These are phyloP conservation scores for Thermomucor indicae-seudaticae DNA, from an alignment of 371 early-diverging fungal species.

Conservation along the genomic window DNA sequence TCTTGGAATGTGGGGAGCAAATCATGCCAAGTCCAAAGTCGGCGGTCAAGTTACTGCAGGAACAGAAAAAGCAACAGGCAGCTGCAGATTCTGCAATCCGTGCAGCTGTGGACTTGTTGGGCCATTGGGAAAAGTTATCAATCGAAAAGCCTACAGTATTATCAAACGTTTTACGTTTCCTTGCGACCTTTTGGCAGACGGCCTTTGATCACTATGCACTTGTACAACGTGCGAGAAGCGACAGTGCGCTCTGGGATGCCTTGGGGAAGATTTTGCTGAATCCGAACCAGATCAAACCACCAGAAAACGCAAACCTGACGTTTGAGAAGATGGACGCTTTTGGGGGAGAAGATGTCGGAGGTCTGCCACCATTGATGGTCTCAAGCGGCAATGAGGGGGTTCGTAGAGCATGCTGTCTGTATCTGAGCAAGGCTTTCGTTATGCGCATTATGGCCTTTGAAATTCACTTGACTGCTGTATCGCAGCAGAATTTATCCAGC, in stretches of 20 bases:
- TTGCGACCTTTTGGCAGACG: slow-evolving; percentile 44
- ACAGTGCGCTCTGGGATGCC: slow-evolving; percentile 35
- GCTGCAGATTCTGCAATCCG: slow-evolving; percentile 36
- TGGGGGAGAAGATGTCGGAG: background rate
- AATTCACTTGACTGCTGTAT: slow-evolving; percentile 33
- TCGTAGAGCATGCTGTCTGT: slow-evolving; percentile 32
- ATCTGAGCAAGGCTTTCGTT: slow-evolving; percentile 34
- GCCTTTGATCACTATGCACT: slow-evolving; percentile 45
- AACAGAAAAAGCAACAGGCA: slow-evolving; percentile 55
- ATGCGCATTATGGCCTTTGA: slow-evolving; percentile 39
- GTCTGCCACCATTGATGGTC: background rate
- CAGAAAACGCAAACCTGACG: background rate
- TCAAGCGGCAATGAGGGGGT: slow-evolving; percentile 12
- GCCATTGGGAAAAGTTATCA: slow-evolving; percentile 29
- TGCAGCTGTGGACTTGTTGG: slow-evolving; percentile 29
- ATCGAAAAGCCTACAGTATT: slow-evolving; percentile 33
- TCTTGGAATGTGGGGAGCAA: slow-evolving; percentile 46
- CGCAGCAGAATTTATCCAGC: background rate
- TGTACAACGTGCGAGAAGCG: slow-evolving; percentile 41
- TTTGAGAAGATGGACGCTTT: background rate
- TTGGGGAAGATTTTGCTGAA: slow-evolving; percentile 35
- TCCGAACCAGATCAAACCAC: slow-evolving; percentile 12
- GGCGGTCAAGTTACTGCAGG: slow-evolving; percentile 48
- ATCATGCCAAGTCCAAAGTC: slow-evolving; percentile 51
- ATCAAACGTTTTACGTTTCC: slow-evolving; percentile 34